Base-by-base conservation (phyloP, 1,284 basidiomycete species). In the Anthracocystis walkeri region DNA sequence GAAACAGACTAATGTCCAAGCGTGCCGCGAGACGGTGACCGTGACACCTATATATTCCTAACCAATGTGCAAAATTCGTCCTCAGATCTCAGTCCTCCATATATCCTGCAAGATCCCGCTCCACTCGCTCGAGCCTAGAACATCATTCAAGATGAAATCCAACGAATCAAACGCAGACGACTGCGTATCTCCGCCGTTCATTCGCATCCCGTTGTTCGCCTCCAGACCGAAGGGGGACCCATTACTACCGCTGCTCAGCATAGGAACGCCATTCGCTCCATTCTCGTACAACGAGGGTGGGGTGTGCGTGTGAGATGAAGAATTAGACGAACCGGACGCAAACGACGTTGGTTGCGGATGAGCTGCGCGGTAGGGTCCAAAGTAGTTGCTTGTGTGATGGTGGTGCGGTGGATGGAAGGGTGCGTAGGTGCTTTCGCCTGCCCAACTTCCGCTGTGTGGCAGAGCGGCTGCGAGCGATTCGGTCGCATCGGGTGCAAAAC, bases 141-240 rank as follows among this genome's bases (percentile, higher is more conserved):
- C 65, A 20, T 74, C 71, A 27, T 74, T 64, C 20, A 74, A 38
- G 29, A 74, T 74, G 21, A 68, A 74, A 23, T 74, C 71, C 11
- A 74, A 44, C 58, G 60, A 61, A 31, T 74, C 61, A 25, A 56
- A 40, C 6, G 62, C 69, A 0, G 45, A 51, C 12, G 25, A 45
- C 4, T 18, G 44, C 20, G 18, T 31, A 7, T 56, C 58, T 21
- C 48, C 31, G 4, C 20, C 40, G 27, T 18, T 41, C 2, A 5
- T 31, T 1, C n/a, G 6, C 12, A 58, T 65, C 3, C 8, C 18
- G 14, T 31, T 44, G 16, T 38, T 59, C 11, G 25, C 12, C 11
- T 29, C 40, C 8, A 38, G 20, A n/a, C 42, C 25, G 10, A 33
- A 45, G 0, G 23, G 14, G 6, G 50, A 41, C 8, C 23, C 21